Evolutionary conservation across 306 rosid genomes (phyloP).

Genomic region (Dicorynia guianensis): DNA sequence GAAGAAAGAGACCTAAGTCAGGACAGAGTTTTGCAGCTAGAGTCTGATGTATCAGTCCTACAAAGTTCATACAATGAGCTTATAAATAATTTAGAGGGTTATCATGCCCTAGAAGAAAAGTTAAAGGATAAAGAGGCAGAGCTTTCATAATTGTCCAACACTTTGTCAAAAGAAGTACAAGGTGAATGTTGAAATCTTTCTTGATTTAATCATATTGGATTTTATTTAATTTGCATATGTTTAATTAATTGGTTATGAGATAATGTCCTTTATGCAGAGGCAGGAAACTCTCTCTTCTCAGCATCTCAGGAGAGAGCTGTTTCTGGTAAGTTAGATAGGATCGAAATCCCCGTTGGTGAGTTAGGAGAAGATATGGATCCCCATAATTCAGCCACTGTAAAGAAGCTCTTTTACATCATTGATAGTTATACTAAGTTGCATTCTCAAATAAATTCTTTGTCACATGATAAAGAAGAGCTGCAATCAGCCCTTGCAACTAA

Average conservation of each 20-base stretch:
- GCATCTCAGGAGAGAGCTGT: constrained; percentile 69
- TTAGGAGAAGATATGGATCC: constrained; percentile 54
- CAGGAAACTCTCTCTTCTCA: constrained; percentile 65
- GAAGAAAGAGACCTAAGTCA: constrained; percentile 73
- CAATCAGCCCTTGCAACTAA: constrained; percentile 58
- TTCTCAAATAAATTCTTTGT: constrained; percentile 55
- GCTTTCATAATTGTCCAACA: constrained; percentile 62
- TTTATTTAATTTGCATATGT: constrained; percentile 35
- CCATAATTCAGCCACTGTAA: constrained; percentile 54
- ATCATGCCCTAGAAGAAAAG: constrained; percentile 56
- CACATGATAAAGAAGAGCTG: constrained; percentile 70
- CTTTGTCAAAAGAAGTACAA: constrained; percentile 59
- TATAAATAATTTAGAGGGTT: constrained; percentile 59
- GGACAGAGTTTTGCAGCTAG: constrained; percentile 63
- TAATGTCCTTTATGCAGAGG: constrained; percentile 54
- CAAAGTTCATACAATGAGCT: constrained; percentile 68
- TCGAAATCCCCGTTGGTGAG: constrained; percentile 52
- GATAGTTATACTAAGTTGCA: constrained; percentile 63
- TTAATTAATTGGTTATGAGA: constrained; percentile 44
- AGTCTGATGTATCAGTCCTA: constrained; percentile 65
- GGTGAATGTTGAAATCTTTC: constrained; percentile 55
- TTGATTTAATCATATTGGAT: constrained; percentile 27
- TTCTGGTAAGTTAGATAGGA: constrained; percentile 64
- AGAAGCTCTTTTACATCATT: constrained; percentile 73
- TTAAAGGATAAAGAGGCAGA: constrained; percentile 73